Evolutionary conservation across 352 stramenopile genomes (phyloP).

Genomic region (Peronospora tabacina): DNA sequence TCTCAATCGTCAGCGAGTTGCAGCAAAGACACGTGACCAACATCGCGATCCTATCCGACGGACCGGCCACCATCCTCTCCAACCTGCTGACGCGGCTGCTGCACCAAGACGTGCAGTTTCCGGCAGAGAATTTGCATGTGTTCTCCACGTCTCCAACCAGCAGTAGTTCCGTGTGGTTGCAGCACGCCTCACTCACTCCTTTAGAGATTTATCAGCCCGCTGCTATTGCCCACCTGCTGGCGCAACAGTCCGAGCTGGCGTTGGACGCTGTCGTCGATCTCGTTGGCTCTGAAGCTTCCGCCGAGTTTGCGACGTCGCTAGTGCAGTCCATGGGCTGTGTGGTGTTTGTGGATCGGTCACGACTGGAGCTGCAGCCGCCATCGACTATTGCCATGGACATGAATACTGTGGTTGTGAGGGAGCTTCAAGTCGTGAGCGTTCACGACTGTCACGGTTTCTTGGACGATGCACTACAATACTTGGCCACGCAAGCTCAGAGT

Average conservation of each 20-base stretch:
- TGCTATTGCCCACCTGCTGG: constrained; percentile 14
- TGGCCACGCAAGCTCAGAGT: constrained; percentile 19
- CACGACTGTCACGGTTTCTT: constrained; percentile 29
- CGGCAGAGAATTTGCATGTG: constrained; percentile 23
- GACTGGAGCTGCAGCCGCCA: constrained; percentile 28
- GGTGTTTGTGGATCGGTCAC: constrained; percentile 29
- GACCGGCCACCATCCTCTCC: constrained; percentile 18
- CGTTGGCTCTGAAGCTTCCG: constrained; percentile 34
- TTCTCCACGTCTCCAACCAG: constrained; percentile 17
- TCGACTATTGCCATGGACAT: constrained; percentile 44
- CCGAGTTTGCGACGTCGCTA: constrained; percentile 34
- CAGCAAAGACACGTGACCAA: constrained; percentile 14
- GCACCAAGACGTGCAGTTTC: constrained; percentile 20
- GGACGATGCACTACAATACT: constrained; percentile 38
- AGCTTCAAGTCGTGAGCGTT: constrained; percentile 41
- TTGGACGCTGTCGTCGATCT: constrained; percentile 50
- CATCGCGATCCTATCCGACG: constrained; percentile 28
- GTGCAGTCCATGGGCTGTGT: constrained; percentile 45
- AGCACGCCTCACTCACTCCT: constrained; percentile 25
- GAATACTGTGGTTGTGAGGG: constrained; percentile 63
- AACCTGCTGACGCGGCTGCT: constrained; percentile 29
- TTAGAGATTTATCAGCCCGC: constrained; percentile 33
- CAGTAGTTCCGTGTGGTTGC: constrained; percentile 10
- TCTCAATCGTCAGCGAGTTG: constrained; percentile 31
- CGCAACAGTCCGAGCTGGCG: constrained; percentile 22